Conservation (phyloP, 1,284 basidiomycete genomes). For the Salmacisia buchloeana region DNA sequence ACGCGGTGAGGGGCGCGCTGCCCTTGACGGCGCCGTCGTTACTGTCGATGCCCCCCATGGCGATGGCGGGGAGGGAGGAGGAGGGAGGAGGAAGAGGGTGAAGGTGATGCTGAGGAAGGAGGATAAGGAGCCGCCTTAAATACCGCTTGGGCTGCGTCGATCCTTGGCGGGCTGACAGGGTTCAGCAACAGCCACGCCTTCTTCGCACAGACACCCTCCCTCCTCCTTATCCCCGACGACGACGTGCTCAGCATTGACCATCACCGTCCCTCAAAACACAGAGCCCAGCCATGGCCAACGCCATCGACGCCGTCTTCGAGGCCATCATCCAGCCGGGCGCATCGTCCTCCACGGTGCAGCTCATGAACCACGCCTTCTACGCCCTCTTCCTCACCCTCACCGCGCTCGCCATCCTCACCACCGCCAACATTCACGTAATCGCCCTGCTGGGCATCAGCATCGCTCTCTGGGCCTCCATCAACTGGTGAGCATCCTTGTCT, state of each 20-base stretch:
- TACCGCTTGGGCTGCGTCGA: neutral
- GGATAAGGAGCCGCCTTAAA: neutral
- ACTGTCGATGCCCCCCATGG: neutral
- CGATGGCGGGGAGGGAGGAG: neutral
- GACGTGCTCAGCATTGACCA: neutral
- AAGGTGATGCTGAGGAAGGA: neutral
- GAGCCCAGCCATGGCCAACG: neutral
- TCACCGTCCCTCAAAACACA: neutral
- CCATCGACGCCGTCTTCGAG: conserved; percentile 27
- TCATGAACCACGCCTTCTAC: conserved; percentile 52
- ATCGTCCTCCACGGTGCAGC: conserved; percentile 33
- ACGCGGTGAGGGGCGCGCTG: neutral
- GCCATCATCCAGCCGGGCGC: conserved; percentile 42
- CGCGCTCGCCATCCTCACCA: conserved; percentile 42
- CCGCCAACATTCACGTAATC: conserved; percentile 50
- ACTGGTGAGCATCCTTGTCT: conserved; percentile 42
- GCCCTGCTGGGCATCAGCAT: conserved; percentile 44
- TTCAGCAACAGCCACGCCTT: neutral
- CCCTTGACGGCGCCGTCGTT: neutral
- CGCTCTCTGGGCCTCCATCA: conserved; percentile 48
- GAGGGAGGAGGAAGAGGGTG: neutral
- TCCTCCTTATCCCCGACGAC: neutral
- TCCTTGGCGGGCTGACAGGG: neutral
- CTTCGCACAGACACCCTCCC: neutral
- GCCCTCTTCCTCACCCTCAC: conserved; percentile 48